phyloP scores from a whole-genome alignment of 2,329 filamentous ascomycete species.

The Teratosphaeria pseudoeucalypti region DNA sequence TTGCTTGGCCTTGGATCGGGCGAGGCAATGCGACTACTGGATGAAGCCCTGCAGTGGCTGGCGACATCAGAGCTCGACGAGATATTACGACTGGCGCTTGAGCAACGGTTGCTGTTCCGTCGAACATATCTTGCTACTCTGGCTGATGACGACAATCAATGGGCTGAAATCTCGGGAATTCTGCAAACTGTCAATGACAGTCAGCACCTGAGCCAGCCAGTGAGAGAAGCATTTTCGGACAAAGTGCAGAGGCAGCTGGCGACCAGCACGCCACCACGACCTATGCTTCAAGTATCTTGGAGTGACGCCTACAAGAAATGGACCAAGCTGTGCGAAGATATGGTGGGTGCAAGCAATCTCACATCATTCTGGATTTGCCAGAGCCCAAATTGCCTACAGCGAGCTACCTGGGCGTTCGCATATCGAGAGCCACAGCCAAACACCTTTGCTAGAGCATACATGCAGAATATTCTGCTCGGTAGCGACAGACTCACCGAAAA shows the following conservation, averaged over 20 bases:
- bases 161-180: slow-evolving; percentile 21
- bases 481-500: slow-evolving; percentile 57
- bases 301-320: slow-evolving; percentile 62
- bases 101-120: slow-evolving; percentile 53
- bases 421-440: slow-evolving; percentile 72
- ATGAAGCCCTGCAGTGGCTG: slow-evolving; percentile 46
- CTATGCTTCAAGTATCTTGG: slow-evolving; percentile 69
- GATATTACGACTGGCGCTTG: slow-evolving; percentile 15
- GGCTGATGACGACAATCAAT: slow-evolving; percentile 30
- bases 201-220: slow-evolving; percentile 50
- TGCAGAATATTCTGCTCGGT: slow-evolving; percentile 51
- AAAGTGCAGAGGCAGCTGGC: slow-evolving; percentile 87
- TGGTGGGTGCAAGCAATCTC: slow-evolving; percentile 41
- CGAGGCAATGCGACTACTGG: slow-evolving; percentile 46
- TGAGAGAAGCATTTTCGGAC: slow-evolving; percentile 73
- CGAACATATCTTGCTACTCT: slow-evolving; percentile 46
- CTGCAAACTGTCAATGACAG: slow-evolving; percentile 45
- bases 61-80: slow-evolving; percentile 8
- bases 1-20: slow-evolving; percentile 52
- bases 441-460: slow-evolving; percentile 63
- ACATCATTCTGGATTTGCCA: slow-evolving; percentile 11
- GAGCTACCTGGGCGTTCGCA: slow-evolving; percentile 54
- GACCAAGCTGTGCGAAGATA: slow-evolving; percentile 60
- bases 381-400: slow-evolving; percentile 16
- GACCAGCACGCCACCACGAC: slow-evolving; percentile 84